Conservation (phyloP, 2,329 filamentous ascomycete species). For the Fusarium tuaranense region DNA sequence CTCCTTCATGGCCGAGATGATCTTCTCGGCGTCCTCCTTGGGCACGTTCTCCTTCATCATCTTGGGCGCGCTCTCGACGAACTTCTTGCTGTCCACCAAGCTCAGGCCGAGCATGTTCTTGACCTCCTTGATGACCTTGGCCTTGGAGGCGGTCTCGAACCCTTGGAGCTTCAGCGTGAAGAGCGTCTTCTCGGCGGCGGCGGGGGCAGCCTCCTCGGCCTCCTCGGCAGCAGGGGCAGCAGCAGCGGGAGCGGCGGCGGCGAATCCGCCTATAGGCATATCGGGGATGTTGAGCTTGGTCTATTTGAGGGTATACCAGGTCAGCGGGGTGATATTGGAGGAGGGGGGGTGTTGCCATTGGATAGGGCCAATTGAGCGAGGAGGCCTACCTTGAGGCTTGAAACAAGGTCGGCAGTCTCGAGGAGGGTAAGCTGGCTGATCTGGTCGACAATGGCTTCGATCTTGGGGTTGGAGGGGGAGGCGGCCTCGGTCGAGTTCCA, state of each 20-base stretch:
- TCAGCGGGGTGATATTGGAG: slow-evolving; percentile 24
- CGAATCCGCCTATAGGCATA: slow-evolving; percentile 92
- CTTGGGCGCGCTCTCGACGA: slow-evolving; percentile 98
- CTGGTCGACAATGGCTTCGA: slow-evolving; percentile 94
- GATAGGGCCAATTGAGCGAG: slow-evolving; percentile 21
- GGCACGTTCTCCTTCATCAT: slow-evolving; percentile 98
- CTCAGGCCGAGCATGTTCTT: slow-evolving; percentile 95
- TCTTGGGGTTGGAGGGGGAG: slow-evolving; percentile 84
- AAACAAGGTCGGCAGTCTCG: slow-evolving; percentile 96
- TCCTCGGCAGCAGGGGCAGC: slow-evolving; percentile 76
- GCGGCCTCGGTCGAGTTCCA: slow-evolving; percentile 86
- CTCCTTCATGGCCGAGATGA: slow-evolving; percentile 92
- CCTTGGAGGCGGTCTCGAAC: slow-evolving; percentile 90
- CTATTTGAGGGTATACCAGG: slow-evolving; percentile 58
- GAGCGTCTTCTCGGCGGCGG: slow-evolving; percentile 93
- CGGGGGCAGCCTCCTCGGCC: slow-evolving; percentile 88
- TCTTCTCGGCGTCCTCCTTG: slow-evolving; percentile 99
- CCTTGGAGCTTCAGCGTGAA: slow-evolving; percentile 96
- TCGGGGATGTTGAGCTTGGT: slow-evolving; percentile 97
- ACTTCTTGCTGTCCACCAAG: slow-evolving; percentile 99
- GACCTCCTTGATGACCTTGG: slow-evolving; percentile 99
- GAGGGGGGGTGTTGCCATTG: neutral
- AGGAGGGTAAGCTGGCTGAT: slow-evolving; percentile 98
- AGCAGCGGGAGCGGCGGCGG: slow-evolving; percentile 73
- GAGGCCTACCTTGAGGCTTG: slow-evolving; percentile 85